phyloP scores from a whole-genome alignment of 2,329 filamentous ascomycete species.

The Fusarium siculi region DNA sequence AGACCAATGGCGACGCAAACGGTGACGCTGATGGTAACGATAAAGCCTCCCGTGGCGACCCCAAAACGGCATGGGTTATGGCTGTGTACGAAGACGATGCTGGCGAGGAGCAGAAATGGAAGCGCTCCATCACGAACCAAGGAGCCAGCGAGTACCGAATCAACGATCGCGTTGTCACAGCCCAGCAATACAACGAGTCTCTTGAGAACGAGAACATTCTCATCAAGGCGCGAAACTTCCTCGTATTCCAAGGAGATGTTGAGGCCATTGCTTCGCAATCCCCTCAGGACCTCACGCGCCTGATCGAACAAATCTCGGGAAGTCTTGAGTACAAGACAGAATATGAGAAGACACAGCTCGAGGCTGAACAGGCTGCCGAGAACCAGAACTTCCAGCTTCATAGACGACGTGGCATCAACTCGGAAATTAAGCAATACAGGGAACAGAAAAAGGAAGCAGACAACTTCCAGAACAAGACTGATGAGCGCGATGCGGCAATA shows the following conservation, averaged over 20 bases:
- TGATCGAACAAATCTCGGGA: slow-evolving; percentile 98
- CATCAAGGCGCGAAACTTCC: slow-evolving; percentile 97
- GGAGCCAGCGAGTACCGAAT: slow-evolving; percentile 96
- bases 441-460: slow-evolving; percentile 97
- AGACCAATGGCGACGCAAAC: slow-evolving; percentile 69
- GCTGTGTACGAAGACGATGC: slow-evolving; percentile 98
- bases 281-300: slow-evolving; percentile 88
- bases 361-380: slow-evolving; percentile 87
- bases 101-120: slow-evolving; percentile 94
- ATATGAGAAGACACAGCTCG: slow-evolving; percentile 89
- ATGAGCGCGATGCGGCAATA: slow-evolving; percentile 89
- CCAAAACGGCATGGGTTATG: slow-evolving; percentile 98
- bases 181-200: slow-evolving; percentile 91
- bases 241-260: slow-evolving; percentile 98
- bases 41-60: slow-evolving; percentile 79
- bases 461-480: slow-evolving; percentile 88
- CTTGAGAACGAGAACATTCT: slow-evolving; percentile 95
- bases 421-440: slow-evolving; percentile 96
- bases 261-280: slow-evolving; percentile 97
- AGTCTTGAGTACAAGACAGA: slow-evolving; percentile 94
- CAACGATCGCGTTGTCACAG: slow-evolving; percentile 89
- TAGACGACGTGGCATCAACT: slow-evolving; percentile 92
- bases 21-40: slow-evolving; percentile 70
- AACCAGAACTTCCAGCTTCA: slow-evolving; percentile 90
- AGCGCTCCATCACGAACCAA: slow-evolving; percentile 88